phyloP scores from a whole-genome alignment of 768 basidiomycete species.

The Leucosporidium yakuticum region DNA sequence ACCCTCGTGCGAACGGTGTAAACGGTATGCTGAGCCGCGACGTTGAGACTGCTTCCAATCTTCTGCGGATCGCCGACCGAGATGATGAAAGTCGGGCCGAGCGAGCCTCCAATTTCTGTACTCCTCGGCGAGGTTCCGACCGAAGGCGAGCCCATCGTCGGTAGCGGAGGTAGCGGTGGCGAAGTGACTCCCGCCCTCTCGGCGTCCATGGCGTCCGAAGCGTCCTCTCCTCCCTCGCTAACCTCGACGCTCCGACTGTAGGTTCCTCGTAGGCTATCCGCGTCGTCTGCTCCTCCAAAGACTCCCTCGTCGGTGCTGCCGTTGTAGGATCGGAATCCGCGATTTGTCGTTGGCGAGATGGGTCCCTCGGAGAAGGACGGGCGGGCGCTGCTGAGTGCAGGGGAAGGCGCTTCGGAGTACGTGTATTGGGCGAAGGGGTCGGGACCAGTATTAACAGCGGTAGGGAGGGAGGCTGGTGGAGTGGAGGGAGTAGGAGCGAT shows the following conservation, averaged over 20 bases:
- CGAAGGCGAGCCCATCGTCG: not conserved
- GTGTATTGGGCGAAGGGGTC: not conserved
- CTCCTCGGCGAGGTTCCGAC: slow-evolving; percentile 21
- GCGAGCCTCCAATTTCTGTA: slow-evolving; percentile 23
- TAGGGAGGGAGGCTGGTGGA: not conserved
- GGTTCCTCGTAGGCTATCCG: slow-evolving; percentile 27
- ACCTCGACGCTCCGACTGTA: slow-evolving; percentile 26
- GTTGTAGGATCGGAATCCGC: slow-evolving; percentile 26
- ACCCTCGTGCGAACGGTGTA: slow-evolving; percentile 92
- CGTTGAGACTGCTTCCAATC: slow-evolving; percentile 89
- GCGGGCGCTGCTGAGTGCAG: no score
- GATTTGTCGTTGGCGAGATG: not conserved
- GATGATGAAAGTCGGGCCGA: slow-evolving; percentile 56
- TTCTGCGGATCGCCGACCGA: slow-evolving; percentile 95
- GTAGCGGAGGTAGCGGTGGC: not conserved
- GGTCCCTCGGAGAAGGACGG: no score
- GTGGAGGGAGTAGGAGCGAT: not conserved
- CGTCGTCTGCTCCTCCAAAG: slow-evolving; percentile 11
- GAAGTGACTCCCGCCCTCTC: not conserved
- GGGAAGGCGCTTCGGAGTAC: not conserved
- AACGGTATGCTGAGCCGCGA: slow-evolving; percentile 65
- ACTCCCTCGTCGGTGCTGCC: slow-evolving; percentile 26
- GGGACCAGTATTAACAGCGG: not conserved
- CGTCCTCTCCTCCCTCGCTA: slow-evolving; percentile 2
- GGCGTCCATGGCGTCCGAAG: not conserved